Evolutionary conservation across 176 grass and related monocot species (phyloP).

Genomic region (Themeda triandra): DNA sequence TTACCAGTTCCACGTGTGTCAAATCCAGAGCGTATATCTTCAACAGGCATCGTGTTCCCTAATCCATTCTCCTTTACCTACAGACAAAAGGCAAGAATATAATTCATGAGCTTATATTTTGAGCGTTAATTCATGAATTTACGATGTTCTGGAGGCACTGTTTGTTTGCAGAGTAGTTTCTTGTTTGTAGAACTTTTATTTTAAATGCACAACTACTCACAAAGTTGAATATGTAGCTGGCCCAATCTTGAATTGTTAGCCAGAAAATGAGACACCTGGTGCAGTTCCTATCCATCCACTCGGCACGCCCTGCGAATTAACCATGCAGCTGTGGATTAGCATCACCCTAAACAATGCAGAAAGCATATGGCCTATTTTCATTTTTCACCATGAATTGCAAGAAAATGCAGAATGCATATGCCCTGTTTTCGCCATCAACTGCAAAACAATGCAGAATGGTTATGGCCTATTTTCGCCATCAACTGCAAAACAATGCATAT

Average conservation of each 20-base stretch:
- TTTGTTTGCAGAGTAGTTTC: background rate
- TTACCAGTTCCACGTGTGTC: background rate
- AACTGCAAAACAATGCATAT: too few relatives aligned
- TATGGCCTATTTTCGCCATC: too few relatives aligned
- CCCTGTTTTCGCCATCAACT: too few relatives aligned
- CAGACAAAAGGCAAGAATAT: background rate
- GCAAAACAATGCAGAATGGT: too few relatives aligned
- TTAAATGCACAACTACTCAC: background rate
- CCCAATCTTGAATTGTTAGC: background rate
- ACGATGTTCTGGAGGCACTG: background rate
- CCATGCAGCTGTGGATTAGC: background rate
- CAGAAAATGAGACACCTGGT: constrained; percentile 33
- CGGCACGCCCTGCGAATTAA: constrained; percentile 36
- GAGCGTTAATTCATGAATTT: too few relatives aligned
- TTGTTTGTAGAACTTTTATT: background rate
- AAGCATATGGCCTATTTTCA: background rate
- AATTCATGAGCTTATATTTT: background rate
- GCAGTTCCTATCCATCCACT: constrained; percentile 60
- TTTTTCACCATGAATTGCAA: background rate
- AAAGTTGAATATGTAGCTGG: background rate
- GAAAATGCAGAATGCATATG: too few relatives aligned
- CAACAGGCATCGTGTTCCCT: background rate
- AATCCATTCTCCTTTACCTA: background rate
- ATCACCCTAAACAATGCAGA: background rate
- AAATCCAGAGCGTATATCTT: constrained; percentile 1